Conservation (phyloP, 345 rosid genomes). For the Salix exigua region DNA sequence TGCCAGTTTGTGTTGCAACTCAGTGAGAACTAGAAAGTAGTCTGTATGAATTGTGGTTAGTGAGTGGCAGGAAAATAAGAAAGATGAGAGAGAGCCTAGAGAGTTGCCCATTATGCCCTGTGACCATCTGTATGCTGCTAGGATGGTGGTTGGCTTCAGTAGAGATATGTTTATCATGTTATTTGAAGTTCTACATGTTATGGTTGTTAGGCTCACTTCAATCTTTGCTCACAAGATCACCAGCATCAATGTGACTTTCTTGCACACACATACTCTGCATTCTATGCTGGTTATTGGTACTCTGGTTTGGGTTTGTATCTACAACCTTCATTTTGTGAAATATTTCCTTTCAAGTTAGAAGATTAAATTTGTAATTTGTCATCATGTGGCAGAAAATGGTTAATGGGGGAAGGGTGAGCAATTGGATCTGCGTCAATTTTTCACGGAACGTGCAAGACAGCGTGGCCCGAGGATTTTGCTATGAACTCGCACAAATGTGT, state of each 20-base stretch:
- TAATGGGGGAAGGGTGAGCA: constrained; percentile 85
- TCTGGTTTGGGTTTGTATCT: not conserved
- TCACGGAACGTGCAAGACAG: constrained; percentile 74
- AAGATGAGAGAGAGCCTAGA: not conserved
- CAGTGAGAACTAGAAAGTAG: not conserved
- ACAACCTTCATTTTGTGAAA: not conserved
- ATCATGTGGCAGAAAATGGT: constrained; percentile 83
- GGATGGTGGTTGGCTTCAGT: not conserved
- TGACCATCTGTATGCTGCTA: not conserved
- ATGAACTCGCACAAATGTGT: constrained; percentile 95
- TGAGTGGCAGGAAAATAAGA: not conserved
- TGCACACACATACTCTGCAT: not conserved
- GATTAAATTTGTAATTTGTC: not conserved
- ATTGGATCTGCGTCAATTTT: constrained; percentile 91
- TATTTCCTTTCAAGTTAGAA: not conserved
- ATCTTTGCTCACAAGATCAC: not conserved
- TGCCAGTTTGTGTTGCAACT: not conserved
- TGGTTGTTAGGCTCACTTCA: not conserved
- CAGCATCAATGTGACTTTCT: not conserved
- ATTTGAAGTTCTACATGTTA: not conserved
- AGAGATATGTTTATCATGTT: not conserved
- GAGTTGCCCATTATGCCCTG: not conserved
- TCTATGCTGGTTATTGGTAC: not conserved
- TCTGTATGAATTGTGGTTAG: not conserved
- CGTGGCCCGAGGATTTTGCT: constrained; percentile 71